phyloP scores from a whole-genome alignment of 257 asterid species.

The Rehmannia glutinosa region DNA sequence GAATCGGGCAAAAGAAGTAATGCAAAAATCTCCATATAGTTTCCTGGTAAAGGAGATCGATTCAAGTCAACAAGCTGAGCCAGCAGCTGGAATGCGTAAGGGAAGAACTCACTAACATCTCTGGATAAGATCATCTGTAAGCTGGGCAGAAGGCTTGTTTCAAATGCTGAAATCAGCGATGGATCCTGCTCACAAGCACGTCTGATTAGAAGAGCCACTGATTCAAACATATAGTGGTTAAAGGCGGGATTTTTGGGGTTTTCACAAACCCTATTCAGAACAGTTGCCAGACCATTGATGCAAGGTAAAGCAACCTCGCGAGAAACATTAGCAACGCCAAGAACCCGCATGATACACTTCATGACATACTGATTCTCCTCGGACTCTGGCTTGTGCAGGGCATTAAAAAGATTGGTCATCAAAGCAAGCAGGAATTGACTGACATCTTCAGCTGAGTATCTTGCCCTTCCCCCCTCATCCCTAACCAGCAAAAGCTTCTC shows the following conservation, averaged over 20 bases:
- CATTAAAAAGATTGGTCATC: conserved; percentile 52
- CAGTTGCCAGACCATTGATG: conserved; percentile 43
- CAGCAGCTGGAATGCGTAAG: conserved; percentile 58
- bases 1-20: conserved; percentile 52
- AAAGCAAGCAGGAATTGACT: conserved; percentile 44
- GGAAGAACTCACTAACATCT: too few relatives aligned
- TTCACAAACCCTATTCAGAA: conserved; percentile 45
- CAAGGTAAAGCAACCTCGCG: too few relatives aligned
- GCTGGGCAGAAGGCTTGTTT: conserved; percentile 47
- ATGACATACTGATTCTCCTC: conserved; percentile 69
- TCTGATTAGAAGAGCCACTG: too few relatives aligned
- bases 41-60: conserved; percentile 38
- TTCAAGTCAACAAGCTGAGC: conserved; percentile 68
- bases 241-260: conserved; percentile 57
- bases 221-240: conserved; percentile 55
- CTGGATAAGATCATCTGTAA: conserved; percentile 46
- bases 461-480: conserved; percentile 49
- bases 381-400: conserved; percentile 57
- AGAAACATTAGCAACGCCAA: too few relatives aligned
- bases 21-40: conserved; percentile 47
- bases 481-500: conserved; percentile 56
- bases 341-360: conserved; percentile 71
- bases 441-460: conserved; percentile 47
- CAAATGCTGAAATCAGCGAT: conserved; percentile 45
- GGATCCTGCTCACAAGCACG: conserved; percentile 50